Evolutionary conservation across 768 basidiomycete species (phyloP), one percentile per base, ranked within the genome.

Genomic region (Strobilomyces dryophilus): DNA sequence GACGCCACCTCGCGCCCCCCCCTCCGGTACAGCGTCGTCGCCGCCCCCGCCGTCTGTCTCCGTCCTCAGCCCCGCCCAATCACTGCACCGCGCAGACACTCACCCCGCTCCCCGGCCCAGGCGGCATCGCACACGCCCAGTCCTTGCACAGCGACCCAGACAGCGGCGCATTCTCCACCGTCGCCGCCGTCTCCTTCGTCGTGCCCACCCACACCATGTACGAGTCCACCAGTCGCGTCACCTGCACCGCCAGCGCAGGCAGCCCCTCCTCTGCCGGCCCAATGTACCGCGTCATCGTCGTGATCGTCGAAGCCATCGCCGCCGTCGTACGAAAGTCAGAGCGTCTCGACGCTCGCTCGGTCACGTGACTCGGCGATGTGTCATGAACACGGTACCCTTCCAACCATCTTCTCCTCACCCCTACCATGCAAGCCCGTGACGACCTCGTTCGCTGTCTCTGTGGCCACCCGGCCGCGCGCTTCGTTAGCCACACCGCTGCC

Each of bases 61-160:
- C n/a, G n/a, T n/a, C n/a, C n/a, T n/a, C n/a, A n/a, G n/a, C n/a
- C n/a, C n/a, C n/a, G n/a, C n/a, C n/a, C n/a, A n/a, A n/a, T n/a
- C n/a, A n/a, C n/a, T n/a, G n/a, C n/a, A n/a, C 79, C 80, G 56
- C 79, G 74, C 49, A 77, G 77, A 66, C 37, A 65, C 67, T 61
- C 59, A 69, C 67, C 57, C 44, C 36, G 14, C 42, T 46, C 31
- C 62, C 58, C 24, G 56, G 34, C 52, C 49, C 10, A 17, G 79
- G 68, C 21, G 89, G 88, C 87, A 91, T 89, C 29, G 85, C 89
- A 62, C 84, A 89, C 21, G 85, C 87, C 90, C 90, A 92, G 61
- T 93, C 90, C 53, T 73, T 77, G 61, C 80, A 80, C 49, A 92
- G 71, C 41, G 66, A 74, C 24, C 90, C 90, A 35, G 72, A 71